phyloP scores from a whole-genome alignment of 768 basidiomycete genomes.

The Mycena galopus region DNA sequence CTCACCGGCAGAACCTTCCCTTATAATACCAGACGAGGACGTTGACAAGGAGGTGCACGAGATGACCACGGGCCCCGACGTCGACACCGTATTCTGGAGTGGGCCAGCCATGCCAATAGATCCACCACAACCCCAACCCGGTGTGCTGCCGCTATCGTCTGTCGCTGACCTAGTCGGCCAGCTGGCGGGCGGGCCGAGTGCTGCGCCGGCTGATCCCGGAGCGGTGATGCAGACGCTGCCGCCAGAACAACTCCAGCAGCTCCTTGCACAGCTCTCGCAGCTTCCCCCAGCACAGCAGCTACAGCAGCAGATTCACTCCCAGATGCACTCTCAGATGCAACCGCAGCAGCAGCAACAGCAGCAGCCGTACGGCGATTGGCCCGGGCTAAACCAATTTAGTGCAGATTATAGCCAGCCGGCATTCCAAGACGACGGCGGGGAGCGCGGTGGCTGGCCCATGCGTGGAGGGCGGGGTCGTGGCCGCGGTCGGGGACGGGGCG shows the following conservation, averaged over 20 bases:
- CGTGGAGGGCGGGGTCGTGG: conserved; percentile 65
- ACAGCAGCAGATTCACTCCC: conserved; percentile 19
- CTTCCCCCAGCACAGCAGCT: conserved; percentile 37
- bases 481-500: conserved; percentile 70
- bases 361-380: conserved; percentile 55
- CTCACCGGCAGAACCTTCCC: conserved; percentile 77
- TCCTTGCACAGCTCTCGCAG: conserved; percentile 54
- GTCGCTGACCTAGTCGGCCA: conserved; percentile 80
- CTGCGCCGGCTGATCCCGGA: conserved; percentile 48
- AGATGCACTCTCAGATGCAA: conserved; percentile 1
- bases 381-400: conserved; percentile 52
- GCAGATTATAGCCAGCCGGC: conserved; percentile 66
- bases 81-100: conserved; percentile 77
- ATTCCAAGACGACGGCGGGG: conserved; percentile 60
- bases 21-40: conserved; percentile 75
- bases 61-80: conserved; percentile 80
- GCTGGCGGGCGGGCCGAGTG: conserved; percentile 59
- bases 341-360: conserved; percentile 39
- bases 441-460: conserved; percentile 57
- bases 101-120: conserved; percentile 47
- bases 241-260: conserved; percentile 74
- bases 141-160: conserved; percentile 53
- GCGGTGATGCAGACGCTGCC: conserved; percentile 57
- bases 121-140: conserved; percentile 13
- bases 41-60: conserved; percentile 69